Evolutionary conservation across 2,329 filamentous ascomycete genomes (phyloP).

Genomic region (Trichoderma sp.): DNA sequence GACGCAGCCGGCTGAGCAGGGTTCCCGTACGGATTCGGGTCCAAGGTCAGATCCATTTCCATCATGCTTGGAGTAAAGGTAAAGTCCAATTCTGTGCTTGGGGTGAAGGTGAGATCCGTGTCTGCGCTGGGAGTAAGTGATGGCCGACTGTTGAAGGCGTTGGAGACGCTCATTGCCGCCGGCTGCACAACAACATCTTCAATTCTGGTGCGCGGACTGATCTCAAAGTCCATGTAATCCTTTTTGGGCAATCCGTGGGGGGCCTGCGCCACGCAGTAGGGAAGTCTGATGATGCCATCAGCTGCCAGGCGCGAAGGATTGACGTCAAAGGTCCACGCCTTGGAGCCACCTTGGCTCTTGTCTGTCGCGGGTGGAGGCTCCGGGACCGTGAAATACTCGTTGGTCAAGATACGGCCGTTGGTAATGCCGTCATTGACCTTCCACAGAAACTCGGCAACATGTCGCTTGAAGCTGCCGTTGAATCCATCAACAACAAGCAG

Average conservation of each 20-base stretch:
- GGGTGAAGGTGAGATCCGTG: neutral
- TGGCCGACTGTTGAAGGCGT: neutral
- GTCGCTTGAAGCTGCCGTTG: conserved; percentile 1
- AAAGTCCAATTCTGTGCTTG: neutral
- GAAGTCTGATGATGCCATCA: neutral
- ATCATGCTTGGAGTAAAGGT: neutral
- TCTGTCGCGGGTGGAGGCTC: neutral
- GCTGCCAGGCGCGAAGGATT: neutral
- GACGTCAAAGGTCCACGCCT: neutral
- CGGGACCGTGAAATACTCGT: neutral
- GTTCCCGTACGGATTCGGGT: neutral
- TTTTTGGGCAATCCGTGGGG: neutral
- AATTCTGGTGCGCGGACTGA: neutral
- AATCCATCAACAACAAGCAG: conserved; percentile 17
- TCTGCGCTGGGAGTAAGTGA: neutral
- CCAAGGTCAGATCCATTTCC: neutral
- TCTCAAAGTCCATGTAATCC: neutral
- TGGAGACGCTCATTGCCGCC: neutral
- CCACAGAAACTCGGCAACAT: conserved; percentile 20
- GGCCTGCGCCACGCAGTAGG: neutral
- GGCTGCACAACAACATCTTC: neutral
- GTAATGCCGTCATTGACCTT: conserved; percentile 9
- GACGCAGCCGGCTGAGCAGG: neutral
- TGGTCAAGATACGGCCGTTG: neutral
- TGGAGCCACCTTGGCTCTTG: neutral